Evolutionary conservation across 768 basidiomycete genomes (phyloP), one percentile per base, ranked within the genome.

Genomic region (Pulveroboletus sp.): DNA sequence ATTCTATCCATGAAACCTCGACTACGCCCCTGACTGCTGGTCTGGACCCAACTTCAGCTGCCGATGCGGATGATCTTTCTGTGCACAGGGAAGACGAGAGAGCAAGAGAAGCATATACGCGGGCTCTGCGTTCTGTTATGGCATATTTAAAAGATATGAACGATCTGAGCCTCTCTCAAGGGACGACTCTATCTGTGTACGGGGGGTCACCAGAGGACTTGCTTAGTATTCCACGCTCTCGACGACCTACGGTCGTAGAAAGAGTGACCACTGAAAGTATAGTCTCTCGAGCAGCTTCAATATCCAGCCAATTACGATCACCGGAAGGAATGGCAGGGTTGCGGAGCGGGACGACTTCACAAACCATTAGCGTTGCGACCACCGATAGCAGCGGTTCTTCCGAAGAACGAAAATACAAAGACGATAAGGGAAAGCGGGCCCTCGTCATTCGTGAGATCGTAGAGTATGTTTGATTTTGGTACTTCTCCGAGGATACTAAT

Each of bases 121-220:
- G 88, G 37, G 93, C 91, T 27, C 75, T 99, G 45, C 81, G 89
- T 47, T 88, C 89, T 10, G 82, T 99, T 16, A 94, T 98, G 87
- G 91, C 93, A 7, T 99, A 98, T 68, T 78, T 99, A 17, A 83
- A 84, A 60, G 96, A 99, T 60, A 86, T 99, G 82, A 87, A 93
- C 62, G 96, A 99, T 62, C 75, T 99, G 26, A 85, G 84, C 16
- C 68, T 83, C 56, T 79, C 83, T 17, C 86, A 85, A 61, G 63
- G 71, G 14, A 74, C 76, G 49, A 67, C 76, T 11, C 53, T 81
- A 58, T 82, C 81, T 49, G 71, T 83, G 67, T 85, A 87, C 62
- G 80, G 81, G 13, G 63, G 72, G 19, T 61, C 73, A 3, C 63
- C 73, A 10, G 80, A 81, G 22, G 80, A 81, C 38, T 58, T 60